Percentiles rank a stretch among this genome's conserved stretches.
These are phyloP conservation scores for Zygosaccharomyces bisporus DNA, from an alignment of 805 yeast genomes.

Conservation along the genomic window DNA sequence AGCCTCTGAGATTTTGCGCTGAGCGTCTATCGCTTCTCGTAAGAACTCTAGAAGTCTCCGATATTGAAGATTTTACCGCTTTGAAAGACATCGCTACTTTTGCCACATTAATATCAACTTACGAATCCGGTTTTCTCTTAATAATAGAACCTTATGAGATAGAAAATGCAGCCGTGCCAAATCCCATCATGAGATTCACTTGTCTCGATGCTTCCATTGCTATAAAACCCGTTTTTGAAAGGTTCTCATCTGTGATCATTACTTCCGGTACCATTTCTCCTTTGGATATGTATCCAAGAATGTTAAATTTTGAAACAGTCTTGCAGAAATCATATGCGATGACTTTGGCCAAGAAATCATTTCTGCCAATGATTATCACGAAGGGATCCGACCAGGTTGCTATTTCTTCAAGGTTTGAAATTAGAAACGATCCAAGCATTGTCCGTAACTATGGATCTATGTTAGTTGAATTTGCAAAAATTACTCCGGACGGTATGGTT, in stretches of 20 bases:
- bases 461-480: constrained; percentile 85
- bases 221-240: constrained; percentile 92
- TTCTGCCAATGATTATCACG: constrained; percentile 92
- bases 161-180: constrained; percentile 92
- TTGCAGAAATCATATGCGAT: constrained; percentile 92
- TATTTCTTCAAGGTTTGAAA: constrained; percentile 92
- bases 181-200: constrained; percentile 88
- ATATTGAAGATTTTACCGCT: constrained; percentile 89
- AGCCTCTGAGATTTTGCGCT: constrained; percentile 88
- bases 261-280: constrained; percentile 99
- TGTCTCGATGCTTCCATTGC: constrained; percentile 98
- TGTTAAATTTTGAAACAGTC: constrained; percentile 91
- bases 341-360: constrained; percentile 89
- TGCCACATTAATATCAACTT: constrained; percentile 93
- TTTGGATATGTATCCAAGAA: constrained; percentile 95
- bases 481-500: constrained; percentile 97
- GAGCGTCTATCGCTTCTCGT: constrained; percentile 87
- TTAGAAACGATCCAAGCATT: constrained; percentile 95
- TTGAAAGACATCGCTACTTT: constrained; percentile 94
- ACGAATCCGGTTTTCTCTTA: constrained; percentile 86
- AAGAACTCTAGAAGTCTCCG: constrained; percentile 79
- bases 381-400: constrained; percentile 98
- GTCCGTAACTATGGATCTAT: constrained; percentile 95
- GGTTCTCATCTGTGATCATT: constrained; percentile 86
- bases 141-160: constrained; percentile 95